Conservation (phyloP, 208 protist species). For the Trypanosoma lewisi region DNA sequence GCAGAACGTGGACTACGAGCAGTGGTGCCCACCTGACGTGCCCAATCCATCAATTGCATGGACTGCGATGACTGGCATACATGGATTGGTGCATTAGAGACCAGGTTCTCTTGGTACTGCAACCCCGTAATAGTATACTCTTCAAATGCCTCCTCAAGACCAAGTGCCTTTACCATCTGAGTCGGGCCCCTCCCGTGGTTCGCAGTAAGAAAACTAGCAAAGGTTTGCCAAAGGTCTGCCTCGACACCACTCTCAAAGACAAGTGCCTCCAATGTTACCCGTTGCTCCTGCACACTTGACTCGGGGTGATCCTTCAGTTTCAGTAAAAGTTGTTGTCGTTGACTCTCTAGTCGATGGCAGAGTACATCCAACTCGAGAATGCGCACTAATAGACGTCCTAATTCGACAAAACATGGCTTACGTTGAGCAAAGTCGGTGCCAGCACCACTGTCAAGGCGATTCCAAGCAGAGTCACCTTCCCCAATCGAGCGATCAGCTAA, state of each 20-base stretch:
- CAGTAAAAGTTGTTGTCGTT: slow-evolving; percentile 60
- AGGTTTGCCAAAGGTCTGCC: slow-evolving; percentile 78
- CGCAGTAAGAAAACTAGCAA: slow-evolving; percentile 43
- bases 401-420: slow-evolving; percentile 84
- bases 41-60: slow-evolving; percentile 55
- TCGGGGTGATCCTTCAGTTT: slow-evolving; percentile 57
- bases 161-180: slow-evolving; percentile 47
- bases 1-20: slow-evolving; percentile 27
- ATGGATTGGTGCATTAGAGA: slow-evolving; percentile 40
- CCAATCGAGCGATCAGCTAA: slow-evolving; percentile 47
- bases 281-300: slow-evolving; percentile 61
- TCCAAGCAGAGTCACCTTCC: slow-evolving; percentile 61
- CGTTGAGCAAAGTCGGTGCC: slow-evolving; percentile 45
- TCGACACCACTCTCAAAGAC: slow-evolving; percentile 76
- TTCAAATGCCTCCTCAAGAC: slow-evolving; percentile 74
- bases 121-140: slow-evolving; percentile 76
- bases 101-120: slow-evolving; percentile 80
- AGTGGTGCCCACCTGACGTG: slow-evolving; percentile 34
- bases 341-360: slow-evolving; percentile 69
- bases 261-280: slow-evolving; percentile 41
- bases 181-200: slow-evolving; percentile 30
- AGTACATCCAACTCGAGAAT: slow-evolving; percentile 79
- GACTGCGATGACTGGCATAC: slow-evolving; percentile 51
- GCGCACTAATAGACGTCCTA: slow-evolving; percentile 71
- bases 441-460: slow-evolving; percentile 12